Conservation (phyloP, 2,329 filamentous ascomycete species). For the Rhinocladiella mackenziei region DNA sequence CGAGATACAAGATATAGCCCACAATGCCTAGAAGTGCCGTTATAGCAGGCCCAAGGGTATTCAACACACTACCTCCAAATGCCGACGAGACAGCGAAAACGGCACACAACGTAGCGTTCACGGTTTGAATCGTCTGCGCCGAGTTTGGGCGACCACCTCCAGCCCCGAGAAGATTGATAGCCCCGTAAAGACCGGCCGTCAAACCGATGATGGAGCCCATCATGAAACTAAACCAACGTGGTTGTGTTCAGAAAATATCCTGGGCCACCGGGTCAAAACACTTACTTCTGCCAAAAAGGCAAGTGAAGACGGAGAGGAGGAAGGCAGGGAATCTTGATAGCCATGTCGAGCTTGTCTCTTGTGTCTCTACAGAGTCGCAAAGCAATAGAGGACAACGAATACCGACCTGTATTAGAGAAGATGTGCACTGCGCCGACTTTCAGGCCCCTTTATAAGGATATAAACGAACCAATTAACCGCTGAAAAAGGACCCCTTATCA, state of each 20-base stretch:
- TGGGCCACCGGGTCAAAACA: background rate
- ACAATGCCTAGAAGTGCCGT: constrained; percentile 4
- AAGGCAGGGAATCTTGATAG: background rate
- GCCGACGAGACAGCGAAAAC: constrained; percentile 14
- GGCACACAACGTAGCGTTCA: constrained; percentile 15
- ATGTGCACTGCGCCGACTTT: no score
- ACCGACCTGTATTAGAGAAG: no score
- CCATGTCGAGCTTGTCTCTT: background rate
- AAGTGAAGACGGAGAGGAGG: background rate
- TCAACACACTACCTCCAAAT: constrained; percentile 15
- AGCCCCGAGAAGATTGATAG: constrained; percentile 17
- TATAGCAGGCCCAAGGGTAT: constrained; percentile 15
- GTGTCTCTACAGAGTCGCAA: no score
- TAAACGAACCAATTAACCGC: no score
- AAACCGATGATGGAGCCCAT: constrained; percentile 15
- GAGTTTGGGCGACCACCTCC: constrained; percentile 16
- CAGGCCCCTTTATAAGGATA: no score
- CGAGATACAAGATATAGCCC: constrained; percentile 2
- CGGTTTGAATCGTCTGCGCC: constrained; percentile 9
- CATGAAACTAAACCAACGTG: constrained; percentile 1
- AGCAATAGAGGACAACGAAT: no score
- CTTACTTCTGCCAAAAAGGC: constrained; percentile 1
- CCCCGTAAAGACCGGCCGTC: constrained; percentile 12
- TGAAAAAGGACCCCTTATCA: no score
- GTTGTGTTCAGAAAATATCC: background rate